Percentiles rank a stretch among this genome's conserved stretches.
phyloP scores from a whole-genome alignment of 176 grass and related monocot species.

The Eleusine indica region DNA sequence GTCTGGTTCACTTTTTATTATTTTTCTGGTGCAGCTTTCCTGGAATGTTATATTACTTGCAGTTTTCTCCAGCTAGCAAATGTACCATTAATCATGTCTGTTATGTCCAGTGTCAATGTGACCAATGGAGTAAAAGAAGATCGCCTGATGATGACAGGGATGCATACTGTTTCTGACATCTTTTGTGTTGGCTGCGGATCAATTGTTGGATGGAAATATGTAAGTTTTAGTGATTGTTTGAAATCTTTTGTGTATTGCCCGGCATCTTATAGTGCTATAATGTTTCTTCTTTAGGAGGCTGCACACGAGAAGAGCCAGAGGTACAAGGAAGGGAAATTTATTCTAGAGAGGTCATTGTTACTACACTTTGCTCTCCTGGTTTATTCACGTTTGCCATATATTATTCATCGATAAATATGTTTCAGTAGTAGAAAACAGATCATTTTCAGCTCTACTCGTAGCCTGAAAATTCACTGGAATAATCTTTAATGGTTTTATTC shows the following conservation, averaged over 20 bases:
- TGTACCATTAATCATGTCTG: conserved; percentile 35
- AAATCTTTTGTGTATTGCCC: conserved; percentile 32
- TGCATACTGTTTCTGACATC: conserved; percentile 97
- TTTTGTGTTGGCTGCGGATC: conserved; percentile 98
- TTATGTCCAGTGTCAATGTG: conserved; percentile 82
- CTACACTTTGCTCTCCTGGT: not conserved
- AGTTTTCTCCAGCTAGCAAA: not conserved
- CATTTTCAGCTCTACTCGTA: not conserved
- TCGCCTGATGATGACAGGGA: conserved; percentile 83
- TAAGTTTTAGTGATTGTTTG: conserved; percentile 48
- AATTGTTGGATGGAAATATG: conserved; percentile 99
- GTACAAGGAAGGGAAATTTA: conserved; percentile 99
- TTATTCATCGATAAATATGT: not conserved
- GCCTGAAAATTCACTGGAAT: not conserved
- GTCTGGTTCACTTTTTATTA: not conserved
- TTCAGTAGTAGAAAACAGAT: not conserved
- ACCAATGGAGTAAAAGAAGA: conserved; percentile 84
- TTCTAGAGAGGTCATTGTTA: conserved; percentile 80
- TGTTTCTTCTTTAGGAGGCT: conserved; percentile 58
- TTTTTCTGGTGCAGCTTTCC: not conserved
- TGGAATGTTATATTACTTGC: not conserved
- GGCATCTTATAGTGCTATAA: conserved; percentile 30
- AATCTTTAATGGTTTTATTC: conserved; percentile 34
- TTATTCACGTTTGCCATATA: conserved; percentile 3
- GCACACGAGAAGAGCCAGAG: conserved; percentile 83